A percentile compares a stretch with the other conserved stretches of the same genome.
Conservation (phyloP, 148 eudicot species). For the Euryodendron excelsum region DNA sequence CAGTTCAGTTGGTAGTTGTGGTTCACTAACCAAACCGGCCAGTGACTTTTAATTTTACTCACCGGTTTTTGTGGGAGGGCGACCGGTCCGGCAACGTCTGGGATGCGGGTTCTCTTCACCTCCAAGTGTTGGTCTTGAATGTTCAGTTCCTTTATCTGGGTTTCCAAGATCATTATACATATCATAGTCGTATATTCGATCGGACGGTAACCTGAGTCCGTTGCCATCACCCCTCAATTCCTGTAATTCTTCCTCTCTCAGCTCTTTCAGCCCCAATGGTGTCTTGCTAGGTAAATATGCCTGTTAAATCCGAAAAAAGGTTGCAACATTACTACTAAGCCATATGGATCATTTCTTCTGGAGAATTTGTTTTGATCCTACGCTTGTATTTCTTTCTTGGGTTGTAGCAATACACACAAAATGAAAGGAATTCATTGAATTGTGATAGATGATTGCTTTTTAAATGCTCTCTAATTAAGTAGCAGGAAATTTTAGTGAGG, state of each 20-base stretch:
- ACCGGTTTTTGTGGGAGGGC: not conserved
- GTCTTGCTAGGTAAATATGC: not conserved
- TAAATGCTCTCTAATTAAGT: no score
- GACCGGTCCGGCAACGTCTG: slow-evolving; percentile 9
- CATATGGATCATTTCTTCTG: not conserved
- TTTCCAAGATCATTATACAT: slow-evolving; percentile 11
- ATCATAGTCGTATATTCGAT: slow-evolving; percentile 5
- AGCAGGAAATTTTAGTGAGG: no score
- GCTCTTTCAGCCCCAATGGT: not conserved
- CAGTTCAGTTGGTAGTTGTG: no score
- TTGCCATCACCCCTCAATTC: not conserved
- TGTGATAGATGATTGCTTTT: no score
- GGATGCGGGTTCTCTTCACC: not conserved
- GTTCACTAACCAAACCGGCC: no score
- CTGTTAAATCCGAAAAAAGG: not conserved
- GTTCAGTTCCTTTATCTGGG: slow-evolving; percentile 6
- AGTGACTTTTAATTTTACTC: not conserved
- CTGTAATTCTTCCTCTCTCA: not conserved
- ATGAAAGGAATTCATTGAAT: no score
- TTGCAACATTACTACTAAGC: not conserved
- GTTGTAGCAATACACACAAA: no score
- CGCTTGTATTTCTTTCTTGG: no score
- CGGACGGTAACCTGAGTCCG: not conserved
- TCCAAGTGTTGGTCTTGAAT: not conserved
- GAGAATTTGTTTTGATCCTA: not conserved